Conservation (phyloP, 768 basidiomycete genomes). For the Boletus pseudo-olivaceus region DNA sequence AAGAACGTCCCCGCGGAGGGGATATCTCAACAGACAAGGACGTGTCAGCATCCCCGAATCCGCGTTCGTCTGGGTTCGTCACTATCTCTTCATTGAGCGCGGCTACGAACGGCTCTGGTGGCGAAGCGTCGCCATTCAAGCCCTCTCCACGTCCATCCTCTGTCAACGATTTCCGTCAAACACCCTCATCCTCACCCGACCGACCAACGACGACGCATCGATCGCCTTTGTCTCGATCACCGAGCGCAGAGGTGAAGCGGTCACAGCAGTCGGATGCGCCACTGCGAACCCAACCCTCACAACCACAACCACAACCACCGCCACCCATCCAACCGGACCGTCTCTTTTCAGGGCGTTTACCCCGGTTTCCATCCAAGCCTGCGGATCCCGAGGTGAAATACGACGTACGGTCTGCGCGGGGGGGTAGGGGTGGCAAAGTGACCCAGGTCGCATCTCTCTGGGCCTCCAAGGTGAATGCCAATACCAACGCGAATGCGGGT, state of each 20-base stretch:
- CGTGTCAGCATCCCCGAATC: slow-evolving; percentile 50
- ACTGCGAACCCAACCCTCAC: background rate
- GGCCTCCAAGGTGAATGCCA: slow-evolving; percentile 47
- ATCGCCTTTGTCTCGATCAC: slow-evolving; percentile 8
- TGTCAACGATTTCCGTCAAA: slow-evolving; percentile 18
- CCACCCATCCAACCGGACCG: background rate
- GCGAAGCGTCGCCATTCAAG: slow-evolving; percentile 5
- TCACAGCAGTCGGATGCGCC: background rate
- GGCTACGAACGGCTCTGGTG: background rate
- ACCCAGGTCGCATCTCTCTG: slow-evolving; percentile 71
- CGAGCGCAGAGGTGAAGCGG: slow-evolving; percentile 12
- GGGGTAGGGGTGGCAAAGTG: slow-evolving; percentile 73
- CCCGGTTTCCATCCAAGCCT: slow-evolving; percentile 33
- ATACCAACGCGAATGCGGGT: background rate
- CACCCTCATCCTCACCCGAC: background rate
- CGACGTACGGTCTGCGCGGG: slow-evolving; percentile 71
- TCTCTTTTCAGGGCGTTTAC: slow-evolving; percentile 27
- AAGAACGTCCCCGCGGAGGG: slow-evolving; percentile 4
- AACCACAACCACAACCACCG: background rate
- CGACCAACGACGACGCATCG: background rate
- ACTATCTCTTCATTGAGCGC: slow-evolving; percentile 54
- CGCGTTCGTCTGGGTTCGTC: slow-evolving; percentile 74
- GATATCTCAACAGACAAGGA: slow-evolving; percentile 11
- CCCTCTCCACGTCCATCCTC: slow-evolving; percentile 20
- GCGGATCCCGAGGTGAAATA: slow-evolving; percentile 59